Conservation (phyloP, 768 basidiomycete genomes). For the Albatrellus ellisii region DNA sequence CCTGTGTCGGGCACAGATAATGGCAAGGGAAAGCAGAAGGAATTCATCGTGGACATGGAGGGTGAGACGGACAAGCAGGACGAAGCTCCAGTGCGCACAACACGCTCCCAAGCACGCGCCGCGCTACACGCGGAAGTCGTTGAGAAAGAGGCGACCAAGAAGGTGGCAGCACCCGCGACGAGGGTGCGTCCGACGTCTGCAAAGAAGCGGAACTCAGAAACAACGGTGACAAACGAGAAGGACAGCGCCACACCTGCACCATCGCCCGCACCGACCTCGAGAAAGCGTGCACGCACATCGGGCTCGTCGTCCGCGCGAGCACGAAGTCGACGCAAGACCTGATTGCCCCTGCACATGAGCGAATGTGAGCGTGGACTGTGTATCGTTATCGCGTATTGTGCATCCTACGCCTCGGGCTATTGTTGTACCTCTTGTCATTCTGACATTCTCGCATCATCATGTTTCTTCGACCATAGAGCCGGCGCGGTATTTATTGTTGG, state of each 20-base stretch:
- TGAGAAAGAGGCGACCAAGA: background rate
- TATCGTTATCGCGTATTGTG: slow-evolving; percentile 1
- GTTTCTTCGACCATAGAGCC: too few species aligned
- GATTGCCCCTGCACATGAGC: too few species aligned
- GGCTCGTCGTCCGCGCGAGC: background rate
- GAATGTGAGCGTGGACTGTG: background rate
- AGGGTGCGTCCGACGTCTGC: background rate
- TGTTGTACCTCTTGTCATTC: slow-evolving; percentile 1
- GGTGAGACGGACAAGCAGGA: slow-evolving; percentile 7
- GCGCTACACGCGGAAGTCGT: background rate
- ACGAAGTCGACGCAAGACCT: too few species aligned
- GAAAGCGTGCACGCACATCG: background rate
- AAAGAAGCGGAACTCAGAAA: background rate
- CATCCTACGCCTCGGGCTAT: background rate
- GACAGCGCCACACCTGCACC: background rate
- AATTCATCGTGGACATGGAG: background rate
- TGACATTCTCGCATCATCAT: background rate
- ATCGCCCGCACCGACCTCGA: background rate
- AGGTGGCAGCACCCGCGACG: background rate
- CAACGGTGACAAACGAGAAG: background rate
- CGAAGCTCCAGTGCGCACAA: background rate
- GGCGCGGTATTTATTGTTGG: too few species aligned
- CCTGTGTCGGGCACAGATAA: slow-evolving; percentile 5
- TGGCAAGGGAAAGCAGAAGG: slow-evolving; percentile 9
- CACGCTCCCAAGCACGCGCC: too few species aligned